A percentile compares a stretch with the other conserved stretches of the same genome.
These are phyloP conservation scores for Haplosporangium sp. DNA, from an alignment of 371 early-diverging fungal species.

Conservation along the genomic window DNA sequence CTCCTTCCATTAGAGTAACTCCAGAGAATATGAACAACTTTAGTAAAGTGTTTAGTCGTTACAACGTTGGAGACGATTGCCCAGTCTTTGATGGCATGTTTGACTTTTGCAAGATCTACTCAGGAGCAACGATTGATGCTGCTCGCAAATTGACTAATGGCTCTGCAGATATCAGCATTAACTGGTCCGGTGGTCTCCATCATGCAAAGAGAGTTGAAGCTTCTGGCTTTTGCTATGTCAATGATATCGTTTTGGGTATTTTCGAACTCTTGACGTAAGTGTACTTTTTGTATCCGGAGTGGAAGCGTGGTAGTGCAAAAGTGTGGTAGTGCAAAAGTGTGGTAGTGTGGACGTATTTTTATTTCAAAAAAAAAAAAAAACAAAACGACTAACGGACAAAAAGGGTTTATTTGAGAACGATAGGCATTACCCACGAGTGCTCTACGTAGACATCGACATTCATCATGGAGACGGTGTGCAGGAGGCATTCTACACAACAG, in stretches of 20 bases:
- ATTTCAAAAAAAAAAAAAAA: background rate
- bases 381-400: too few species aligned
- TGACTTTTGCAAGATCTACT: constrained; percentile 93
- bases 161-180: constrained; percentile 88
- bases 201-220: constrained; percentile 96
- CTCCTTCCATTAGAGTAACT: constrained; percentile 72
- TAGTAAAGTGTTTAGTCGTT: constrained; percentile 75
- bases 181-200: constrained; percentile 97
- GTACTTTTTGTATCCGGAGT: background rate
- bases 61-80: constrained; percentile 97
- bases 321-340: background rate
- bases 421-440: constrained; percentile 82
- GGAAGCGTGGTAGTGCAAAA: background rate
- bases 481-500: constrained; percentile 92
- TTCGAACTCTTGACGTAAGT: constrained; percentile 84
- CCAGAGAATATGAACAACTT: constrained; percentile 88
- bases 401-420: background rate
- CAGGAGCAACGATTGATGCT: constrained; percentile 90
- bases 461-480: constrained; percentile 99
- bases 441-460: constrained; percentile 96
- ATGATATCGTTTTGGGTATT: constrained; percentile 95
- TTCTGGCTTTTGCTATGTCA: constrained; percentile 96
- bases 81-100: constrained; percentile 97
- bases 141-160: constrained; percentile 83
- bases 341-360: background rate